Evolutionary conservation across 768 basidiomycete species (phyloP).

Genomic region (Pleurotus salmoneostramineus): DNA sequence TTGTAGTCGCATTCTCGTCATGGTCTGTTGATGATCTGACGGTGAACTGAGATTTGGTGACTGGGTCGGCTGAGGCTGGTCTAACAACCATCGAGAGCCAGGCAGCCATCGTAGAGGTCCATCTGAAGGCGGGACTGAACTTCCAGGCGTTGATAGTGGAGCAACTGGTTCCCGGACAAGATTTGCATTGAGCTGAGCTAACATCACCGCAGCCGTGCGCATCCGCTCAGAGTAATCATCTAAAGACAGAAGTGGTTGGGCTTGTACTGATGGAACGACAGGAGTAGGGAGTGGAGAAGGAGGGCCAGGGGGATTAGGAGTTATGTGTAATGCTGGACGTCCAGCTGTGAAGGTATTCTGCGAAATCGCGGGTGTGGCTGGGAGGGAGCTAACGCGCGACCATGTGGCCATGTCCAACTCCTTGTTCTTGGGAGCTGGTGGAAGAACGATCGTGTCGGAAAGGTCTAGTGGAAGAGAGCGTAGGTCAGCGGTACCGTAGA

Average conservation of each 20-base stretch:
- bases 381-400: constrained; percentile 57
- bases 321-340: constrained; percentile 5
- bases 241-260: constrained; percentile 54
- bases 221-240: constrained; percentile 99
- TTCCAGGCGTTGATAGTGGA: constrained; percentile 11
- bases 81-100: constrained; percentile 49
- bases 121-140: constrained; percentile 10
- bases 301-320: constrained; percentile 1
- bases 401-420: constrained; percentile 85
- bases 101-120: constrained; percentile 44
- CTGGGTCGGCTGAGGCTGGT: constrained; percentile 15
- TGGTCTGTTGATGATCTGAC: constrained; percentile 13
- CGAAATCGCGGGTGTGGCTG: constrained; percentile 24
- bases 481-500: constrained; percentile 79
- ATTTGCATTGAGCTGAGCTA: constrained; percentile 90
- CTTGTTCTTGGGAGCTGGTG: constrained; percentile 80
- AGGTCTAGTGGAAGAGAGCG: constrained; percentile 71
- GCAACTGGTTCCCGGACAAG: constrained; percentile 53
- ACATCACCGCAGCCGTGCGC: constrained; percentile 98
- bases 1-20: constrained; percentile 69
- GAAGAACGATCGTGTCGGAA: constrained; percentile 80
- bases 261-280: neutral
- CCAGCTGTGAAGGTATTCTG: constrained; percentile 13
- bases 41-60: constrained; percentile 8
- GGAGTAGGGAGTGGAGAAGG: constrained; percentile 12